Conservation (phyloP, 805 yeast genomes). For the Torulaspora quercuum region DNA sequence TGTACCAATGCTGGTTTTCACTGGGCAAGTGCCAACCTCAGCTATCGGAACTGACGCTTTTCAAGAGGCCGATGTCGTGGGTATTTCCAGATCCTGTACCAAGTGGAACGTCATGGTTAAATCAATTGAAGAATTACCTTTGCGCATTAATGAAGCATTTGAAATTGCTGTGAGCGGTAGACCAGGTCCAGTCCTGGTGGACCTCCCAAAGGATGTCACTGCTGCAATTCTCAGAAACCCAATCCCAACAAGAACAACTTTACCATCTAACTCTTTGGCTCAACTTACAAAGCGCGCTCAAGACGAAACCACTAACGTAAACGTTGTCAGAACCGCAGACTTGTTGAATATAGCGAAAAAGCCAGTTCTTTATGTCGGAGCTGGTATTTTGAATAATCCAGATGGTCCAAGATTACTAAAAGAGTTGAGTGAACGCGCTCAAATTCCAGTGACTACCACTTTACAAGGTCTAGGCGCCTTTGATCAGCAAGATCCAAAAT, state of each 20-base stretch:
- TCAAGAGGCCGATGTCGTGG: conserved; percentile 98
- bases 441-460: conserved; percentile 95
- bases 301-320: conserved; percentile 68
- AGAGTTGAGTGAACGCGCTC: conserved; percentile 84
- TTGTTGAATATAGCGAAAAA: conserved; percentile 78
- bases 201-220: conserved; percentile 96
- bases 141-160: conserved; percentile 95
- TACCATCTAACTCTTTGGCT: conserved; percentile 66
- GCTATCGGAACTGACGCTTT: conserved; percentile 98
- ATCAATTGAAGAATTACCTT: conserved; percentile 87
- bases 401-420: conserved; percentile 77
- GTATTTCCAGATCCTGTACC: conserved; percentile 95
- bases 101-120: conserved; percentile 99
- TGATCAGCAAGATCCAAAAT: conserved; percentile 86
- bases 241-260: conserved; percentile 74
- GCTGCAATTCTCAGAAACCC: conserved; percentile 83
- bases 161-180: conserved; percentile 95
- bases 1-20: conserved; percentile 91
- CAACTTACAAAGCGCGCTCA: conserved; percentile 67
- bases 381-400: conserved; percentile 75
- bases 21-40: conserved; percentile 95
- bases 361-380: conserved; percentile 90
- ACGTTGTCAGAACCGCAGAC: conserved; percentile 71
- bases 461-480: conserved; percentile 91
- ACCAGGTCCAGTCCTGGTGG: conserved; percentile 98